Evolutionary conservation across 148 eudicot species (phyloP).

Genomic region (Tetragonia tetragonoides): DNA sequence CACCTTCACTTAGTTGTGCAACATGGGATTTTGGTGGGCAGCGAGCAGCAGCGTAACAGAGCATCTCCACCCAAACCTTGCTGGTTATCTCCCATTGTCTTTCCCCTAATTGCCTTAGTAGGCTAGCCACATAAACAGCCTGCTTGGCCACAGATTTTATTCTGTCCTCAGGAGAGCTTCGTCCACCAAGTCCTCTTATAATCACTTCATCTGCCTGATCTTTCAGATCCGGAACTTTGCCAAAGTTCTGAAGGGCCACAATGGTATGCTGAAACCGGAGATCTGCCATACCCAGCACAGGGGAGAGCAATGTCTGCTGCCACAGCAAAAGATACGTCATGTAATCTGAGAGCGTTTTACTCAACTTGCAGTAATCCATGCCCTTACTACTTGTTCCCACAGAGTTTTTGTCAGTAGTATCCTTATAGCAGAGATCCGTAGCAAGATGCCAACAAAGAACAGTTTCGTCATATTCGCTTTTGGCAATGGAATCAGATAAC

Average conservation of each 20-base stretch:
- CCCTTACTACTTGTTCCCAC: no score
- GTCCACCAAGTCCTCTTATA: no score
- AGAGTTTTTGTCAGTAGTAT: no score
- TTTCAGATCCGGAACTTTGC: no score
- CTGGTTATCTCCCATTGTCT: conserved; percentile 28
- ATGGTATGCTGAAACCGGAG: conserved; percentile 23
- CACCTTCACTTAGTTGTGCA: conserved; percentile 20
- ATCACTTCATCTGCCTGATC: no score
- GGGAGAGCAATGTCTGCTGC: conserved; percentile 24
- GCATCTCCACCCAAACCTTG: conserved; percentile 43
- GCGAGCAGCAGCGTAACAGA: conserved; percentile 25
- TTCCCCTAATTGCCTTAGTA: conserved; percentile 10
- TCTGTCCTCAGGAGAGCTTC: no score
- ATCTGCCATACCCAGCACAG: conserved; percentile 29
- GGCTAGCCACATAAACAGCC: conserved; percentile 27
- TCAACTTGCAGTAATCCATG: neutral
- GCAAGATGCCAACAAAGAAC: conserved; percentile 18
- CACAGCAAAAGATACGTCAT: conserved; percentile 34
- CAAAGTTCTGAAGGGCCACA: no score
- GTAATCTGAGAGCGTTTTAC: conserved; percentile 32
- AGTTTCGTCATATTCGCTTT: conserved; percentile 21
- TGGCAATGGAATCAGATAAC: neutral
- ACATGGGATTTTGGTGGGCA: conserved; percentile 18
- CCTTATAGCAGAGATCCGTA: conserved; percentile 37
- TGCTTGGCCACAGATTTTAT: conserved; percentile 32